phyloP scores from a whole-genome alignment of 2,329 filamentous ascomycete species.

The Fusarium redolens region DNA sequence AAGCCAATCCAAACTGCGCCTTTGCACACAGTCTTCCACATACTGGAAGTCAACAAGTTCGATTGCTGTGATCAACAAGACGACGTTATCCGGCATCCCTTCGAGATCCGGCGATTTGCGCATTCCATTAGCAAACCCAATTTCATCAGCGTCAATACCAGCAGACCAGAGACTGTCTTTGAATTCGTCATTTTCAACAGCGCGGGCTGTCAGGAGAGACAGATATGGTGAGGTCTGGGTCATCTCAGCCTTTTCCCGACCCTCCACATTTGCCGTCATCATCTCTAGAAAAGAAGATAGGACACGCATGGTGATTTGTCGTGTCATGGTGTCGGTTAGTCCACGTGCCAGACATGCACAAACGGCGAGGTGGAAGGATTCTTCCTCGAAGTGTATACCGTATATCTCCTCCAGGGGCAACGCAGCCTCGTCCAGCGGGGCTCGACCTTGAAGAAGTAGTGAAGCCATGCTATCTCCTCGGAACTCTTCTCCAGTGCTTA shows the following conservation, averaged over 20 bases:
- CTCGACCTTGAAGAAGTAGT: slow-evolving; percentile 69
- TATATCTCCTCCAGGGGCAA: slow-evolving; percentile 72
- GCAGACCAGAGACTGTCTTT: slow-evolving; percentile 72
- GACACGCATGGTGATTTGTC: slow-evolving; percentile 67
- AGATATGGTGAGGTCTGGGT: slow-evolving; percentile 66
- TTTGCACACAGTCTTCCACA: slow-evolving; percentile 71
- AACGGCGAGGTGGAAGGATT: slow-evolving; percentile 75
- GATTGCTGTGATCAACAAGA: slow-evolving; percentile 72
- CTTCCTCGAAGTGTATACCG: slow-evolving; percentile 71
- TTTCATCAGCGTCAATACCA: slow-evolving; percentile 60
- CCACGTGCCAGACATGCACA: slow-evolving; percentile 73
- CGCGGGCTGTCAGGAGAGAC: slow-evolving; percentile 67
- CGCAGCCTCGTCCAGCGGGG: slow-evolving; percentile 71
- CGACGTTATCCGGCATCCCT: slow-evolving; percentile 68
- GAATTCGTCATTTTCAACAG: slow-evolving; percentile 67
- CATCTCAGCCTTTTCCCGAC: slow-evolving; percentile 22
- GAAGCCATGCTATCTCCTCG: slow-evolving; percentile 69
- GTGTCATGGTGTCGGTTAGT: slow-evolving; percentile 71
- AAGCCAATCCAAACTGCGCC: slow-evolving; percentile 69
- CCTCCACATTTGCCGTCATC: slow-evolving; percentile 44
- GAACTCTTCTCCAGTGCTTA: slow-evolving; percentile 70
- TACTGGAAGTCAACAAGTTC: slow-evolving; percentile 74
- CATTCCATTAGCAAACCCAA: slow-evolving; percentile 40
- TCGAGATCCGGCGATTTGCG: slow-evolving; percentile 50
- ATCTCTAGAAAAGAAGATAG: slow-evolving; percentile 68